Percentiles rank a stretch among this genome's conserved stretches.
These are phyloP conservation scores for Malus hybrid DNA, from an alignment of 331 rosid species.

Conservation along the genomic window DNA sequence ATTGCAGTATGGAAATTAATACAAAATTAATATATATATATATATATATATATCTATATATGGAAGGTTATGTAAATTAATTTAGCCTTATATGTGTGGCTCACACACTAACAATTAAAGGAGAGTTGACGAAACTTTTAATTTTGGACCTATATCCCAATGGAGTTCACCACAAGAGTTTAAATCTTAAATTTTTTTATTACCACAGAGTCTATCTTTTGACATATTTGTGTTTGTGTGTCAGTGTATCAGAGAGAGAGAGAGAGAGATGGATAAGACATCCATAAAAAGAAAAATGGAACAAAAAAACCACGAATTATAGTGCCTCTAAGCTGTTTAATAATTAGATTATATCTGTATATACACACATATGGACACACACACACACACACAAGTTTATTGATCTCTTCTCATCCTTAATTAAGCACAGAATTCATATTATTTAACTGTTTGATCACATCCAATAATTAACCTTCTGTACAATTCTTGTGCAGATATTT, in stretches of 20 bases:
- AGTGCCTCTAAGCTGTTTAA: not conserved
- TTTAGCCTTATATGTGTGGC: too few species aligned
- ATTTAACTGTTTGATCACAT: not conserved
- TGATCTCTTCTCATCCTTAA: not conserved
- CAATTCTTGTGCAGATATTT: not conserved
- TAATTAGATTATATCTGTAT: not conserved
- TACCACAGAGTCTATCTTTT: too few species aligned
- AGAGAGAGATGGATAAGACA: not conserved
- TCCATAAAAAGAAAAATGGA: not conserved
- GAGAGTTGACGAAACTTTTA: too few species aligned
- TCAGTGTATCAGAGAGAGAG: not conserved
- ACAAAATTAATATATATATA: too few species aligned
- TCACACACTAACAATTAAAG: too few species aligned
- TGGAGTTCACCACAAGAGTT: too few species aligned
- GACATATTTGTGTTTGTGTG: too few species aligned
- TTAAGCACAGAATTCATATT: not conserved
- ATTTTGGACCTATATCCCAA: too few species aligned
- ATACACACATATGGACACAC: not conserved
- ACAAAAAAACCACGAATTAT: not conserved
- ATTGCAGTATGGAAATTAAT: too few species aligned
- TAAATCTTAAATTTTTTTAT: too few species aligned
- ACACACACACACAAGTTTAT: not conserved
- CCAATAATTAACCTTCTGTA: not conserved
- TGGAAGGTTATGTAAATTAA: too few species aligned
- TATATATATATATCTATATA: too few species aligned